Evolutionary conservation across 1,284 basidiomycete genomes (phyloP).

Genomic region (Heterobasidion annosum): DNA sequence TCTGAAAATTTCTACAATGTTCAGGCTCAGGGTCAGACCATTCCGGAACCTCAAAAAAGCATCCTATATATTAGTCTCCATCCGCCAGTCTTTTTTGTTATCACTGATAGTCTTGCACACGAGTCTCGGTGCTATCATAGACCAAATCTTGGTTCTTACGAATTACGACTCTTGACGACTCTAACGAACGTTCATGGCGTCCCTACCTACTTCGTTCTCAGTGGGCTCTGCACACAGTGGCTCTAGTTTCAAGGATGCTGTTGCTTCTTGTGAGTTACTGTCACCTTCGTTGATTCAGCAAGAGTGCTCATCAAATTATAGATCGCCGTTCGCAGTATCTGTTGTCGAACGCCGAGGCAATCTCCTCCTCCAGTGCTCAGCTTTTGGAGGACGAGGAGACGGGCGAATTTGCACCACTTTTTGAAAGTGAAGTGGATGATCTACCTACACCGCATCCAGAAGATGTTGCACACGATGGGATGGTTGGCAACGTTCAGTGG

Average conservation of each 20-base stretch:
- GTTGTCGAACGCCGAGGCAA: conserved; percentile 47
- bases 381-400: conserved; percentile 27
- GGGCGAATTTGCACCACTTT: conserved; percentile 14
- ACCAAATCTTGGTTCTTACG: not conserved
- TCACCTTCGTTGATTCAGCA: conserved; percentile 2
- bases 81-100: not conserved
- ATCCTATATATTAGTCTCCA: not conserved
- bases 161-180: conserved; percentile 8
- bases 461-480: conserved; percentile 16
- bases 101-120: not conserved
- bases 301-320: conserved; percentile 17
- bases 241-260: conserved; percentile 42
- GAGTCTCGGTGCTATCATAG: no score
- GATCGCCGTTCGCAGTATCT: conserved; percentile 59
- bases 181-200: conserved; percentile 23
- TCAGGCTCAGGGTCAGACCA: not conserved
- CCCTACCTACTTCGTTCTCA: conserved; percentile 32
- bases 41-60: not conserved
- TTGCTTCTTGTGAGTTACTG: conserved; percentile 33
- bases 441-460: conserved; percentile 14
- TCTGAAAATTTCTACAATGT: not conserved
- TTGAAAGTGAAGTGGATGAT: conserved; percentile 27
- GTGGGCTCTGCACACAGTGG: conserved; percentile 46
- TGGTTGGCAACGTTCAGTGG: conserved; percentile 37
- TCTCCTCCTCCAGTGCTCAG: conserved; percentile 32